phyloP scores from a whole-genome alignment of 495 filamentous ascomycete genomes.

The Lophium mytilinum region DNA sequence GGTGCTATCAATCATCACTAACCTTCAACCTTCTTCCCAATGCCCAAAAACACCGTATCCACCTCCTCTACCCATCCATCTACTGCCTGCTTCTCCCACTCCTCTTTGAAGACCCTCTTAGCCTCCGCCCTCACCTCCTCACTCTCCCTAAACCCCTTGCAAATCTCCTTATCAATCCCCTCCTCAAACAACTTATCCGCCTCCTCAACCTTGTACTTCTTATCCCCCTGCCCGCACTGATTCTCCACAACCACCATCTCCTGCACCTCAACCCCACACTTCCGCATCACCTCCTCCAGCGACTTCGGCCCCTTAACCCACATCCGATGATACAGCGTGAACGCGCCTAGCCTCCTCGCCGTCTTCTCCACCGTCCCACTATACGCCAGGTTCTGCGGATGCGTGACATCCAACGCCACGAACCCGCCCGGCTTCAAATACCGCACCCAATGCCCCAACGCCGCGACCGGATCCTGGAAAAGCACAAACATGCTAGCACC shows the following conservation, averaged over 20 bases:
- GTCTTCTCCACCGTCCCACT: constrained; percentile 19
- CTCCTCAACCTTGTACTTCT: constrained; percentile 2
- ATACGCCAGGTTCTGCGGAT: constrained; percentile 15
- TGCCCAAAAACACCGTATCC: constrained; percentile 11
- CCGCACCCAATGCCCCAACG: constrained; percentile 30
- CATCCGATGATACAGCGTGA: constrained; percentile 23
- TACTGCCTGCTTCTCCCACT: constrained; percentile 14
- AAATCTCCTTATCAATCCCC: background rate
- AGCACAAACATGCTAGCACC: constrained; percentile 34
- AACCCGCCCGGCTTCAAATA: constrained; percentile 33
- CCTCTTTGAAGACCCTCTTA: constrained; percentile 5
- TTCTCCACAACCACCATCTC: constrained; percentile 9
- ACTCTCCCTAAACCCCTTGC: background rate
- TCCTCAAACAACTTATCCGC: constrained; percentile 6
- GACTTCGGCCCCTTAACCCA: constrained; percentile 14
- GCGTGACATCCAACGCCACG: constrained; percentile 26
- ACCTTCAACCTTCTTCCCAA: constrained; percentile 3
- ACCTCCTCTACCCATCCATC: constrained; percentile 20
- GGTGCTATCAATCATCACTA: background rate
- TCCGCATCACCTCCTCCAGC: constrained; percentile 5
- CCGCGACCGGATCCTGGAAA: constrained; percentile 27
- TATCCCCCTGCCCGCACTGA: constrained; percentile 13
- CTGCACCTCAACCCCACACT: constrained; percentile 10
- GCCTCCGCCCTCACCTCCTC: constrained; percentile 3
- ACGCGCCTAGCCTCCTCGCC: constrained; percentile 12